Evolutionary conservation across 2,329 filamentous ascomycete species (phyloP).

Genomic region (Nigrograna mackinnonii): DNA sequence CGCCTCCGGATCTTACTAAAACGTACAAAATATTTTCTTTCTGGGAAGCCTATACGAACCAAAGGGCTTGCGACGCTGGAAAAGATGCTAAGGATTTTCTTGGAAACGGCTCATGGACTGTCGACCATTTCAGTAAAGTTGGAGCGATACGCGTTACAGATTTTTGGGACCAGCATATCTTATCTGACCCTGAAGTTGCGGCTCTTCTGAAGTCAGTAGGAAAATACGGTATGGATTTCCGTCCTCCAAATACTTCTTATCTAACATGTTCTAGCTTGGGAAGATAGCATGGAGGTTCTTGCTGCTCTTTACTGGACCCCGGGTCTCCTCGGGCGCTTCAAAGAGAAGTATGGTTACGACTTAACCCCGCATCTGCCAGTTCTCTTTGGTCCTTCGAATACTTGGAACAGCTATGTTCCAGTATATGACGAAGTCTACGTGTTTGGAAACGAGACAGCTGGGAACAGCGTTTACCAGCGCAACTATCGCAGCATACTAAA

Average conservation of each 20-base stretch:
- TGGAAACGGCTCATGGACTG: conserved; percentile 37
- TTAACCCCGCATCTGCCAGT: conserved; percentile 34
- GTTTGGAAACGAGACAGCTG: conserved; percentile 10
- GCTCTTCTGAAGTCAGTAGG: conserved; percentile 21
- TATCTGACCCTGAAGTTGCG: conserved; percentile 18
- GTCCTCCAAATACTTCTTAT: not conserved
- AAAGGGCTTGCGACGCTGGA: conserved; percentile 14
- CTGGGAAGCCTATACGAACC: conserved; percentile 21
- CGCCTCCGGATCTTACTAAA: conserved; percentile 9
- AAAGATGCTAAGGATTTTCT: conserved; percentile 25
- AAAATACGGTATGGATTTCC: conserved; percentile 24
- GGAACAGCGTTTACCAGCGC: conserved; percentile 17
- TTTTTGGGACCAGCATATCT: conserved; percentile 37
- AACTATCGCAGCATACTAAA: conserved; percentile 34
- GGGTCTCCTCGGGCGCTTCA: conserved; percentile 22
- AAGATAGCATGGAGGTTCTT: conserved; percentile 37
- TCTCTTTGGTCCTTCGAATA: conserved; percentile 19
- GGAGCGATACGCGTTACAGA: conserved; percentile 29
- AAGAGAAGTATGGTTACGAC: conserved; percentile 25
- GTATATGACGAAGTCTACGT: conserved; percentile 12
- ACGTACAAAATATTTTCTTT: conserved; percentile 19
- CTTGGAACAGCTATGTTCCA: conserved; percentile 8
- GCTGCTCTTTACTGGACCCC: conserved; percentile 28
- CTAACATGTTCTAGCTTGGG: conserved; percentile 25
- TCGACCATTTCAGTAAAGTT: conserved; percentile 35